Percentiles rank a stretch among this genome's conserved stretches.
These are phyloP conservation scores for Trichosanthes truncata DNA, from an alignment of 306 rosid genomes.

Conservation along the genomic window DNA sequence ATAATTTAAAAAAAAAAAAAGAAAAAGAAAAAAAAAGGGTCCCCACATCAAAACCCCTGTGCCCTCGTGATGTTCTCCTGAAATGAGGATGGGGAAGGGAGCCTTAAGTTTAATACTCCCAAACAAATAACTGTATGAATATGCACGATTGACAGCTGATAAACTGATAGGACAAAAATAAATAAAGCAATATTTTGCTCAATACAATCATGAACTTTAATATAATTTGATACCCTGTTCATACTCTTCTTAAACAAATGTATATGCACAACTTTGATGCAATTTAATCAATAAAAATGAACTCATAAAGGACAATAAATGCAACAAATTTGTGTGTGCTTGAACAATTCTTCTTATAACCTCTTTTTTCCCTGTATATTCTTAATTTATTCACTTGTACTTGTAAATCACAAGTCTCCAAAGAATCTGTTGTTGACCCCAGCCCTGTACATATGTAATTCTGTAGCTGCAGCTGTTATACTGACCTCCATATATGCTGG, in stretches of 20 bases:
- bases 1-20: background rate
- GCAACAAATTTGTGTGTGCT: slow-evolving; percentile 2
- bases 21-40: too few relatives aligned
- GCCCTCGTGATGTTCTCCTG: background rate
- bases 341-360: background rate
- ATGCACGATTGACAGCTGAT: background rate
- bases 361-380: background rate
- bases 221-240: background rate
- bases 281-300: background rate
- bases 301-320: background rate
- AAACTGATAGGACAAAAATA: background rate
- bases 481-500: slow-evolving; percentile 22
- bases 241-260: background rate
- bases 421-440: slow-evolving; percentile 30
- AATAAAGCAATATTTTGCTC: background rate
- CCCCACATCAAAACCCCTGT: background rate
- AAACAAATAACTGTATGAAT: background rate
- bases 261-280: slow-evolving; percentile 4
- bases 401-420: slow-evolving; percentile 15
- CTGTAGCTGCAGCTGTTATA: slow-evolving; percentile 14
- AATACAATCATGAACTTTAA: background rate
- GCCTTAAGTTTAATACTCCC: background rate
- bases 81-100: background rate
- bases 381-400: background rate
- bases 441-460: slow-evolving; percentile 27